A percentile compares a stretch with the other conserved stretches of the same genome.
Evolutionary conservation across 2,329 filamentous ascomycete species (phyloP).

Genomic region (Trichophyton schoenleinii): DNA sequence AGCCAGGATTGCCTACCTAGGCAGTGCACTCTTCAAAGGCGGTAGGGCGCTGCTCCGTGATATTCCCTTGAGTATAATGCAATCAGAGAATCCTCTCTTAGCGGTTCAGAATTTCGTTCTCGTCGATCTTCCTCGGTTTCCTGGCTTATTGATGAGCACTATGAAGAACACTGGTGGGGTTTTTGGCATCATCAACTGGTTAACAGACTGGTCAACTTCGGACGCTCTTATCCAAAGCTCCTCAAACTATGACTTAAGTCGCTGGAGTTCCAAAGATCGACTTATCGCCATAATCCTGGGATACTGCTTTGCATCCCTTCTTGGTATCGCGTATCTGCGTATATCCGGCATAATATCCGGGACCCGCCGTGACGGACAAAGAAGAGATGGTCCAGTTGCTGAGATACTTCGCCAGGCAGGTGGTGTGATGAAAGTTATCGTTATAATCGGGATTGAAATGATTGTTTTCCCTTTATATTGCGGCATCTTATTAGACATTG

Average conservation of each 20-base stretch:
- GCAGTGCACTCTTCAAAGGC: constrained; percentile 29
- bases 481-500: constrained; percentile 75
- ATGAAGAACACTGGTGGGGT: constrained; percentile 13
- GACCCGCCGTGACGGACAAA: constrained; percentile 38
- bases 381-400: constrained; percentile 56
- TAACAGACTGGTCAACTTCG: constrained; percentile 19
- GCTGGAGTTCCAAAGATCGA: constrained; percentile 58
- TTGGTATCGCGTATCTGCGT: constrained; percentile 68
- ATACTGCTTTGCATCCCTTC: constrained; percentile 61
- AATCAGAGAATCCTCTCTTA: not conserved
- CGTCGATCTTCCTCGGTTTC: constrained; percentile 6
- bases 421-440: constrained; percentile 91
- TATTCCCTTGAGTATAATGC: constrained; percentile 20
- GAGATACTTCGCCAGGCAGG: constrained; percentile 85
- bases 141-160: constrained; percentile 12
- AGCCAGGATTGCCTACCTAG: constrained; percentile 34
- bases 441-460: constrained; percentile 99
- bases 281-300: constrained; percentile 66
- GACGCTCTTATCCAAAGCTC: constrained; percentile 13
- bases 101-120: not conserved
- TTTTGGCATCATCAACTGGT: constrained; percentile 16
- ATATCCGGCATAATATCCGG: constrained; percentile 56
- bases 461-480: constrained; percentile 93
- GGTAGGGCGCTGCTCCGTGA: constrained; percentile 34
- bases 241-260: constrained; percentile 48